These are phyloP conservation scores for Kitagawia praeruptora DNA, from an alignment of 129 eudicot species.

Conservation along the genomic window DNA sequence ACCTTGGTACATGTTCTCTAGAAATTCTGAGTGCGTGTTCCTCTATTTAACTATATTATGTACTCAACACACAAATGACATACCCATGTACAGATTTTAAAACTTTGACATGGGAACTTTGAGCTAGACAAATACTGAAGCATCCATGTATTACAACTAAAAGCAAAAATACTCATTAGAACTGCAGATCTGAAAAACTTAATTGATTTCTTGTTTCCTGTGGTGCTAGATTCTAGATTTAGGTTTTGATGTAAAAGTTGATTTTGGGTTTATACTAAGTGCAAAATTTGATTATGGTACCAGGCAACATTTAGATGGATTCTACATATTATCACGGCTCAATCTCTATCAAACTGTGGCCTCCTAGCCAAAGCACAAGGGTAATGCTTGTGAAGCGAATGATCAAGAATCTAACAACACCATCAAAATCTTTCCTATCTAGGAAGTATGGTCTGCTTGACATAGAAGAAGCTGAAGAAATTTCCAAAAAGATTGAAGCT, in stretches of 20 bases:
- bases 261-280: neutral
- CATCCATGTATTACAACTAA: neutral
- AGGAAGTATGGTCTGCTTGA: conserved; percentile 57
- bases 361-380: conserved; percentile 52
- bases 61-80: neutral
- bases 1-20: neutral
- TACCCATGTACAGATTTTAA: neutral
- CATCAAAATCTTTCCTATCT: conserved; percentile 62
- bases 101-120: neutral
- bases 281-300: neutral
- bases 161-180: neutral
- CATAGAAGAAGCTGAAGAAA: conserved; percentile 61
- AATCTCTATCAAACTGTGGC: conserved; percentile 59
- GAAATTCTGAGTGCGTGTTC: neutral
- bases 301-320: conserved; percentile 44
- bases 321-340: conserved; percentile 14
- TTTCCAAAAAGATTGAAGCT: conserved; percentile 49
- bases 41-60: neutral
- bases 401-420: conserved; percentile 48
- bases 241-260: neutral
- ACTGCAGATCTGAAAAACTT: neutral
- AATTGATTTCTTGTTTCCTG: neutral
- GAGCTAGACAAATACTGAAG: neutral
- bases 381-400: conserved; percentile 53
- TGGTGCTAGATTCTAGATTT: neutral